Conservation (phyloP, 2,329 filamentous ascomycete species). For the Apiospora phragmitis region DNA sequence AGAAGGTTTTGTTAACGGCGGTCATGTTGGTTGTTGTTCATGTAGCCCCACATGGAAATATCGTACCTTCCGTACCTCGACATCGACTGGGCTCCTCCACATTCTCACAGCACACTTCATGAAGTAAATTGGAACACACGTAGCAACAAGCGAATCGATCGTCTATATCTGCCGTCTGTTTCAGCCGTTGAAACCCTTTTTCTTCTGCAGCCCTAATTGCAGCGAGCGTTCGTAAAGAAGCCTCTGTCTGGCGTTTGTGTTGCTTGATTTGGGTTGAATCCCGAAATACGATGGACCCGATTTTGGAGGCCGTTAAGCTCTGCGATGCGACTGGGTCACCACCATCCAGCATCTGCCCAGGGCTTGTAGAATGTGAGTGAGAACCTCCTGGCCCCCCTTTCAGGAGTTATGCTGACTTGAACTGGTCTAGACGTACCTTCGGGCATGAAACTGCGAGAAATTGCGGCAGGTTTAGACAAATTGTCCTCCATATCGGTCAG, state of each 20-base stretch:
- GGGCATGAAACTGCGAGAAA: background rate
- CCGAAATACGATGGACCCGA: background rate
- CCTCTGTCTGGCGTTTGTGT: background rate
- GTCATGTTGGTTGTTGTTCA: background rate
- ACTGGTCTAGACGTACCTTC: background rate
- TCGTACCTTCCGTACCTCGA: background rate
- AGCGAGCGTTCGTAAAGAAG: no score
- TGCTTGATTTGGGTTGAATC: background rate
- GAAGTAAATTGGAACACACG: background rate
- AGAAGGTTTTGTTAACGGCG: background rate
- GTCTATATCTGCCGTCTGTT: background rate
- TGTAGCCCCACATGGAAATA: slow-evolving; percentile 2
- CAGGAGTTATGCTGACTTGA: background rate
- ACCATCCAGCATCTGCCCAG: background rate
- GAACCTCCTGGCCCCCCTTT: background rate
- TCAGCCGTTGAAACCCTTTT: fast-evolving
- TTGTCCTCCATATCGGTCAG: background rate
- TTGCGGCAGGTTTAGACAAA: background rate
- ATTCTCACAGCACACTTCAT: background rate
- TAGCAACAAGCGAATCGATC: background rate
- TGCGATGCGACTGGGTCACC: background rate
- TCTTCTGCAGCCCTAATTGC: no score
- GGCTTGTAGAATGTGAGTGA: background rate
- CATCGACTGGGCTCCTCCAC: background rate
- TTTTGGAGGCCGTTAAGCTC: background rate